Evolutionary conservation across 1,284 basidiomycete species (phyloP).

Genomic region (Marasmius fiardii): DNA sequence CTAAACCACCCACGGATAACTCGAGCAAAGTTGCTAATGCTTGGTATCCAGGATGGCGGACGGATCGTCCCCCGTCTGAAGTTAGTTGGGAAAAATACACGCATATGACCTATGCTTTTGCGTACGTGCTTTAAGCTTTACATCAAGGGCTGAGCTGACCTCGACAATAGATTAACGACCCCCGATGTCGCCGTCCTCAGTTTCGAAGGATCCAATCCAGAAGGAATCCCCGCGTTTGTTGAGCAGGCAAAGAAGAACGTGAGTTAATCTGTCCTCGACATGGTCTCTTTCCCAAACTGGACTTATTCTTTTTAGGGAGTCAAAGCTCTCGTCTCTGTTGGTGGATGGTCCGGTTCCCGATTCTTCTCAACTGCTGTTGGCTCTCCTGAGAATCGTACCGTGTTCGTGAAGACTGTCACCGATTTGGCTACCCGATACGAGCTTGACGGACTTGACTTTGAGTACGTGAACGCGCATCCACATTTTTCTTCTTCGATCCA

Average conservation of each 20-base stretch:
- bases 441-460: conserved; percentile 68
- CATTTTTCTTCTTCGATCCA: neutral
- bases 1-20: neutral
- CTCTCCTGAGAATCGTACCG: conserved; percentile 41
- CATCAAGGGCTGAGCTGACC: neutral
- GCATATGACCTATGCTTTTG: conserved; percentile 13
- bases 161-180: neutral
- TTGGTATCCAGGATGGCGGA: conserved; percentile 10
- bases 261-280: neutral
- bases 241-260: conserved; percentile 8
- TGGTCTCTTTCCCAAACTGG: neutral
- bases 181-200: neutral
- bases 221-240: conserved; percentile 1
- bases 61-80: neutral
- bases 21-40: neutral
- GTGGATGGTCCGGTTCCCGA: conserved; percentile 68
- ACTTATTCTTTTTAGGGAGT: conserved; percentile 33
- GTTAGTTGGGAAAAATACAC: conserved; percentile 11
- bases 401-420: conserved; percentile 56
- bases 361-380: conserved; percentile 60
- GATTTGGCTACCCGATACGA: conserved; percentile 49
- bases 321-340: conserved; percentile 62
- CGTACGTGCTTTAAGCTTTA: neutral
- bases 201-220: neutral
- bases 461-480: conserved; percentile 37